Evolutionary conservation across 2,329 filamentous ascomycete species (phyloP), one percentile per base, ranked within the genome.

Genomic region (Aureobasidium sp.): DNA sequence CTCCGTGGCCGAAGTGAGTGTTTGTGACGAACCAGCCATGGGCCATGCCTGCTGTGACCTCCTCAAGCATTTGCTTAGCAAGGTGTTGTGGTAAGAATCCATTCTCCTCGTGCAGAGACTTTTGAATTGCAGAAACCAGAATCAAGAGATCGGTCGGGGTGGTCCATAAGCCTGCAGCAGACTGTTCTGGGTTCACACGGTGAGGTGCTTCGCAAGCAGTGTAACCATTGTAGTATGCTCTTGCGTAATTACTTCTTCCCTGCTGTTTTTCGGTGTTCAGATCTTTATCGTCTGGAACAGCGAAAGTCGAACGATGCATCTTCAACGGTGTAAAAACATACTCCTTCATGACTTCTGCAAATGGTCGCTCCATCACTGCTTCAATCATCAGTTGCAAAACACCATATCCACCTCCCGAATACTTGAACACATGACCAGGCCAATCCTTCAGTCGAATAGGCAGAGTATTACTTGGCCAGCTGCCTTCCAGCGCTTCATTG

Each of bases 151-250:
- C 69, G 7, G 63, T 46, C 0, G 69, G 69, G 3, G 69, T 71
- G 2, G 68, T 68, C 69, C 69, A 71, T 1, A 71, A 61, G 4
- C 67, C 68, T 2, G 67, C 68, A 17, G 69, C 68, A 4, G 69
- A 68, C 5, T 66, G 63, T 48, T 70, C 69, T 6, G 61, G 55
- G 51, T 67, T 62, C 4, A 47, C 43, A 9, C 43, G 56, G 17
- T 47, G 44, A 37, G 43, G 29, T 6, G 39, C 39, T 29, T 59
- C 56, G 12, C 41, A 47, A 17, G 20, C 43, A 7, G 27, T 36
- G 39, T 67, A 66, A n/a, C 66, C 67, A 13, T 66, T 68, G 4
- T 53, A 48, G 46, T 65, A 61, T 13, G 68, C 63, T 46, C 46
- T 61, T 20, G 69, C 67, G 46, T 65, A 66, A 48, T 70, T 69